Evolutionary conservation across 306 rosid species (phyloP).

Genomic region (Coriaria nepalensis): DNA sequence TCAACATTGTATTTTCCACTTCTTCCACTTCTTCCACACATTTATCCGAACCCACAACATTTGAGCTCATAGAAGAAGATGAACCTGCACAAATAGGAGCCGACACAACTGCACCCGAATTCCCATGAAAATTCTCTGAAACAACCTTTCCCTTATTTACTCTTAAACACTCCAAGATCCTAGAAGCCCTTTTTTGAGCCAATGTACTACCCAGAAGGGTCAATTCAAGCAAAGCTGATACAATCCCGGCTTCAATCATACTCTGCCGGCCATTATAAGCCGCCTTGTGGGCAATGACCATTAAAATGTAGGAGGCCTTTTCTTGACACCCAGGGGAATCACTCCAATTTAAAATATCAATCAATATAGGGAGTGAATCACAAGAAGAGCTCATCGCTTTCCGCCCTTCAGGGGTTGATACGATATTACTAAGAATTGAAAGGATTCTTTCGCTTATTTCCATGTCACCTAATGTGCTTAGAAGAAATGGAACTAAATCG

Average conservation of each 20-base stretch:
- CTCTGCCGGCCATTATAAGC: constrained; percentile 54
- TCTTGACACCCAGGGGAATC: constrained; percentile 92
- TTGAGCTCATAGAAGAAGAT: constrained; percentile 34
- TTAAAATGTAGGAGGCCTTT: constrained; percentile 73
- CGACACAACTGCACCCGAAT: constrained; percentile 42
- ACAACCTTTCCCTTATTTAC: constrained; percentile 69
- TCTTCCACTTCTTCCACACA: constrained; percentile 41
- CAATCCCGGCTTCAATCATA: constrained; percentile 86
- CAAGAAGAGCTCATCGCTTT: constrained; percentile 38
- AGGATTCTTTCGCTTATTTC: constrained; percentile 69
- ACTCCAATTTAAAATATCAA: constrained; percentile 73
- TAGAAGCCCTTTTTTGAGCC: constrained; percentile 95
- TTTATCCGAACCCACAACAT: constrained; percentile 22
- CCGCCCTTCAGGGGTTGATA: constrained; percentile 65
- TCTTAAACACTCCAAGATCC: constrained; percentile 72
- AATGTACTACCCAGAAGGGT: constrained; percentile 76
- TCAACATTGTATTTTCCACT: constrained; percentile 46
- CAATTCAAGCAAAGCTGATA: constrained; percentile 67
- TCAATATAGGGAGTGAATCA: constrained; percentile 39
- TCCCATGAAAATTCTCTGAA: constrained; percentile 38
- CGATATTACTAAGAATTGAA: constrained; percentile 59
- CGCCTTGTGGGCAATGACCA: constrained; percentile 92
- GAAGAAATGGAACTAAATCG: constrained; percentile 38
- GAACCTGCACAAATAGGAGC: constrained; percentile 70
- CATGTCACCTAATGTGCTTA: constrained; percentile 65